Conservation (phyloP, 148 eudicot genomes). For the Silene latifolia region DNA sequence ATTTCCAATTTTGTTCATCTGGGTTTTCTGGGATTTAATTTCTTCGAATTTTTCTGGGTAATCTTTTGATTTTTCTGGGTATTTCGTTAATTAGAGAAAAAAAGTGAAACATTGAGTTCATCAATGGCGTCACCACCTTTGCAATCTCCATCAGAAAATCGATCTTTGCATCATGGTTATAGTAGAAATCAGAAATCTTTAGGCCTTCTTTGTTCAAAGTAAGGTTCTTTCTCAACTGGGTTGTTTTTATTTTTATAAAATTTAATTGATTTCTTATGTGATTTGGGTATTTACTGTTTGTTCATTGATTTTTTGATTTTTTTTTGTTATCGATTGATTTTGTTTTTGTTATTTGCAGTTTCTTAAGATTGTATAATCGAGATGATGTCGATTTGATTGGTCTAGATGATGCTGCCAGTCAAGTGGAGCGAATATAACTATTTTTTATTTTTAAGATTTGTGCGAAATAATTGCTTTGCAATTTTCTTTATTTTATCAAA, state of each 20-base stretch:
- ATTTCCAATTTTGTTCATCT: neutral
- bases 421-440: too few relatives aligned
- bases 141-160: slow-evolving; percentile 17
- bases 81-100: neutral
- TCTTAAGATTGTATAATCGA: slow-evolving; percentile 78
- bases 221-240: slow-evolving; percentile 7
- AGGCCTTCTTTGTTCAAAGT: slow-evolving; percentile 96
- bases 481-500: too few relatives aligned
- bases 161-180: slow-evolving; percentile 52
- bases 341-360: slow-evolving; percentile 43
- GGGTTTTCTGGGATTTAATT: slow-evolving; percentile 5
- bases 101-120: neutral
- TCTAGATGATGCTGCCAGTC: slow-evolving; percentile 78
- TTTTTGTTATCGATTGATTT: neutral
- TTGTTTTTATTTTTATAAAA: neutral
- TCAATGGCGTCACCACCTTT: slow-evolving; percentile 38
- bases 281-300: neutral
- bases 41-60: slow-evolving; percentile 8
- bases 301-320: neutral
- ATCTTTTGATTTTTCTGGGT: slow-evolving; percentile 10
- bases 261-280: neutral
- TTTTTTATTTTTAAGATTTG: too few relatives aligned
- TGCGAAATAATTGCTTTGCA: too few relatives aligned
- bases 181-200: slow-evolving; percentile 94
- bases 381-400: slow-evolving; percentile 82